Conservation (phyloP, 495 filamentous ascomycete genomes). For the Penicillium atrosanguineum region DNA sequence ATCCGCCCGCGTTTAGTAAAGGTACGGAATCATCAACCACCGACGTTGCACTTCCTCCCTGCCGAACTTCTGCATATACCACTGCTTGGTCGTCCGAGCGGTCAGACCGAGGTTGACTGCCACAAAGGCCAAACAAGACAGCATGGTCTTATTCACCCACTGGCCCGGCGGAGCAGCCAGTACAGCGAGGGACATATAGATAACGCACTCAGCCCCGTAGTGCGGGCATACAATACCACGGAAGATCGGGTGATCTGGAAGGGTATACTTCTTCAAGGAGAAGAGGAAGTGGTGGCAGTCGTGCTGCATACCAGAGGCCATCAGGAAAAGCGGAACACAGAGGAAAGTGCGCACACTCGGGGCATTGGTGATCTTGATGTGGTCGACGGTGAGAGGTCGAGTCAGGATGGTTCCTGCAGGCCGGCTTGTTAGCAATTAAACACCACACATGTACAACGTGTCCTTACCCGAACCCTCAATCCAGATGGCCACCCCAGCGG, state of each 20-base stretch:
- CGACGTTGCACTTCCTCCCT: constrained; percentile 58
- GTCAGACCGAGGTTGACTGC: constrained; percentile 77
- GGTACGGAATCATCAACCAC: constrained; percentile 80
- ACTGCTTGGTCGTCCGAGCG: constrained; percentile 70
- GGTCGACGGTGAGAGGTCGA: constrained; percentile 25
- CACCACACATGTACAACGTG: neutral
- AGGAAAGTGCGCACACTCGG: constrained; percentile 60
- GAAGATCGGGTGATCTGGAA: constrained; percentile 74
- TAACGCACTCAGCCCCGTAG: constrained; percentile 81
- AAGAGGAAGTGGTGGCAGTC: constrained; percentile 78
- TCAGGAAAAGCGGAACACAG: constrained; percentile 63
- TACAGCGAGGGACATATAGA: constrained; percentile 78
- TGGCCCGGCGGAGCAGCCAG: constrained; percentile 64
- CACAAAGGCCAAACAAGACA: constrained; percentile 69
- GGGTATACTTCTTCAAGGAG: constrained; percentile 76
- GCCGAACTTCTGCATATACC: constrained; percentile 83
- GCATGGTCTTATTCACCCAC: constrained; percentile 69
- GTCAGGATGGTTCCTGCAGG: constrained; percentile 30
- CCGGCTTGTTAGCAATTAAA: constrained; percentile 7
- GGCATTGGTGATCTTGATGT: constrained; percentile 37
- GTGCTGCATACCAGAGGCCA: constrained; percentile 76
- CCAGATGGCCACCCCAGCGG: constrained; percentile 74
- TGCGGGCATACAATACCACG: constrained; percentile 75
- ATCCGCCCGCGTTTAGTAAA: constrained; percentile 53
- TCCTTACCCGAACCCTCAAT: constrained; percentile 74